Percentiles rank a stretch among this genome's conserved stretches.
Evolutionary conservation across 768 basidiomycete genomes (phyloP).

Genomic region (Calocera cornea): DNA sequence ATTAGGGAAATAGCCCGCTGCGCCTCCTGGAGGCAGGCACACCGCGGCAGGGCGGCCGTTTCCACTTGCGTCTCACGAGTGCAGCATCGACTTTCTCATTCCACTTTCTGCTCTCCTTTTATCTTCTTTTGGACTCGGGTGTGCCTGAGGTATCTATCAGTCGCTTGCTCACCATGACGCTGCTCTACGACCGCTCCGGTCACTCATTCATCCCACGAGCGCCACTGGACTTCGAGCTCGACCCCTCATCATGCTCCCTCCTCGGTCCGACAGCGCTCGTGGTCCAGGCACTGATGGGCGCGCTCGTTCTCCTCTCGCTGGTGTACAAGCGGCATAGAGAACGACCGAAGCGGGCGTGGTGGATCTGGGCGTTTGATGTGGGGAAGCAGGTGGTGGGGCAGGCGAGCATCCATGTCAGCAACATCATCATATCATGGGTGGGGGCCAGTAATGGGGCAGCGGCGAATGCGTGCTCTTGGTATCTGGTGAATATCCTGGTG

Average conservation of each 20-base stretch:
- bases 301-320: slow-evolving; percentile 75
- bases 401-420: slow-evolving; percentile 64
- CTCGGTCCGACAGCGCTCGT: slow-evolving; percentile 31
- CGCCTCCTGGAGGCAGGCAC: background rate
- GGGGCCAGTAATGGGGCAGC: slow-evolving; percentile 30
- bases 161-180: background rate
- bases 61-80: no score
- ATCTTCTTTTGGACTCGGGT: background rate
- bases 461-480: slow-evolving; percentile 78
- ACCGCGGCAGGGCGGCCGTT: background rate
- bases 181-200: slow-evolving; percentile 26
- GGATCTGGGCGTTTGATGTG: slow-evolving; percentile 91
- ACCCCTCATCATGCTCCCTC: background rate
- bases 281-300: slow-evolving; percentile 79
- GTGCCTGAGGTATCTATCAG: background rate
- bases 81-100: background rate
- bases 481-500: slow-evolving; percentile 84
- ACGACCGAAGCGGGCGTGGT: slow-evolving; percentile 73
- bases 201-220: slow-evolving; percentile 35
- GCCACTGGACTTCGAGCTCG: slow-evolving; percentile 16
- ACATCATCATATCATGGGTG: slow-evolving; percentile 66
- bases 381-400: slow-evolving; percentile 84
- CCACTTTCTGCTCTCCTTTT: background rate
- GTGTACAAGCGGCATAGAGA: slow-evolving; percentile 84
- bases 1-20: background rate